Conservation (phyloP, 2,329 filamentous ascomycete genomes). For the Geosmithia flava region DNA sequence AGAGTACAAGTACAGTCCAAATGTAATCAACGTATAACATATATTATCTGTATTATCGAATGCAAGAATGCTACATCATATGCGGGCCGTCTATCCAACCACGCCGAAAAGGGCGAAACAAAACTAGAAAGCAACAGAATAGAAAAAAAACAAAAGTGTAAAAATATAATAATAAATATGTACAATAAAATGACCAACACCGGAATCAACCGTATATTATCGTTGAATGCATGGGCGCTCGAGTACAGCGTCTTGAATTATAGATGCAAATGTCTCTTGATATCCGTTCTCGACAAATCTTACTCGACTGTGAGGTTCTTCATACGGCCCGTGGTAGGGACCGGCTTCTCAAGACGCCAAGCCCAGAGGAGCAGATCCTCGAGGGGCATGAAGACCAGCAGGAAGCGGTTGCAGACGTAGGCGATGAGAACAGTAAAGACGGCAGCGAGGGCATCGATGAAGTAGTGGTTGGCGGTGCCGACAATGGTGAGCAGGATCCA, state of each 20-base stretch:
- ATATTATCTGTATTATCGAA: too few relatives aligned
- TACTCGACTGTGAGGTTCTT: constrained; percentile 7
- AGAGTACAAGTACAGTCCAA: too few relatives aligned
- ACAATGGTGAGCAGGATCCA: constrained; percentile 44
- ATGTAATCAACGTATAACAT: too few relatives aligned
- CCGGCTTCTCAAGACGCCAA: constrained; percentile 50
- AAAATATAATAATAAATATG: background rate
- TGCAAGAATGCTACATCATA: too few relatives aligned
- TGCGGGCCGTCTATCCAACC: too few relatives aligned
- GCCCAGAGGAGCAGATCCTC: constrained; percentile 54
- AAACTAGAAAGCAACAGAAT: too few relatives aligned
- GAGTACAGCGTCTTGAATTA: too few relatives aligned
- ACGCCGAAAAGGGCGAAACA: too few relatives aligned
- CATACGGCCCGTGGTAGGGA: constrained; percentile 27
- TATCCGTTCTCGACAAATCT: background rate
- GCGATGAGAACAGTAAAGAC: constrained; percentile 46
- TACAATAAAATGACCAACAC: background rate
- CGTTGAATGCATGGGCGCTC: background rate
- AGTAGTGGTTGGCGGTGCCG: constrained; percentile 48
- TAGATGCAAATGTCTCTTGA: too few relatives aligned
- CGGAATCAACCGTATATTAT: background rate
- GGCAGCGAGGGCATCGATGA: constrained; percentile 53
- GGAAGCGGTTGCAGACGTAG: constrained; percentile 34
- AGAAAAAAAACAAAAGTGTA: background rate
- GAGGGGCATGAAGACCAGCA: constrained; percentile 47